Percentiles rank a stretch among this genome's conserved stretches.
These are phyloP conservation scores for Chenopodium quinoa DNA, from an alignment of 148 eudicot species.

Conservation along the genomic window DNA sequence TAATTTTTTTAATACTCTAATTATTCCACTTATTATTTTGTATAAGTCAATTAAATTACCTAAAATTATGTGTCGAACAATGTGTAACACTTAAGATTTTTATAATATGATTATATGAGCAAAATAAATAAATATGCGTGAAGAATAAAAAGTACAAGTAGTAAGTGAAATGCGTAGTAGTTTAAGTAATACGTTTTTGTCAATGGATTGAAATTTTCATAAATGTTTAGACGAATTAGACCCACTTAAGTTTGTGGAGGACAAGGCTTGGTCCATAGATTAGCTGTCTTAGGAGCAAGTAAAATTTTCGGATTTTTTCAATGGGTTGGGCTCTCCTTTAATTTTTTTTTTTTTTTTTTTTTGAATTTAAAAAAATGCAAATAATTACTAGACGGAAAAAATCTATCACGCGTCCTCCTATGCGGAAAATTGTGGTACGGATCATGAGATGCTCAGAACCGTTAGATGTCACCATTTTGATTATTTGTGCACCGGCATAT, in stretches of 20 bases:
- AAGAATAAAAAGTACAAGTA: too few species aligned
- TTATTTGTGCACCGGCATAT: too few species aligned
- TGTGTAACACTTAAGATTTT: too few species aligned
- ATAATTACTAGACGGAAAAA: background rate
- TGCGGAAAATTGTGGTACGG: background rate
- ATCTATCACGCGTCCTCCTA: background rate
- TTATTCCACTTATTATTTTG: too few species aligned
- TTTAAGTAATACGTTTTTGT: background rate
- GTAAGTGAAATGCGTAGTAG: too few species aligned
- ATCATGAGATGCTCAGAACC: background rate
- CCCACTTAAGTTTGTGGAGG: background rate
- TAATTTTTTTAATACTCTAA: too few species aligned
- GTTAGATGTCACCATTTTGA: background rate
- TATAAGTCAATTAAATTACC: too few species aligned
- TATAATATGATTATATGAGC: too few species aligned
- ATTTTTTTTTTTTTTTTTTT: background rate
- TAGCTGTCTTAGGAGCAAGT: slow-evolving; percentile 6
- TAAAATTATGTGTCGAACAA: too few species aligned
- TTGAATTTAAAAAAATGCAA: background rate
- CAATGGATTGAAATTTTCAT: background rate
- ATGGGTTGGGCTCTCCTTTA: background rate
- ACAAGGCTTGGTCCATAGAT: background rate
- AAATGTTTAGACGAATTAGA: background rate
- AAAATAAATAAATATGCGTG: too few species aligned
- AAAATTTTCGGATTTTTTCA: slow-evolving; percentile 1